Evolutionary conservation across 345 rosid genomes (phyloP), one percentile per base, ranked within the genome.

Genomic region (Corymbia maculata): DNA sequence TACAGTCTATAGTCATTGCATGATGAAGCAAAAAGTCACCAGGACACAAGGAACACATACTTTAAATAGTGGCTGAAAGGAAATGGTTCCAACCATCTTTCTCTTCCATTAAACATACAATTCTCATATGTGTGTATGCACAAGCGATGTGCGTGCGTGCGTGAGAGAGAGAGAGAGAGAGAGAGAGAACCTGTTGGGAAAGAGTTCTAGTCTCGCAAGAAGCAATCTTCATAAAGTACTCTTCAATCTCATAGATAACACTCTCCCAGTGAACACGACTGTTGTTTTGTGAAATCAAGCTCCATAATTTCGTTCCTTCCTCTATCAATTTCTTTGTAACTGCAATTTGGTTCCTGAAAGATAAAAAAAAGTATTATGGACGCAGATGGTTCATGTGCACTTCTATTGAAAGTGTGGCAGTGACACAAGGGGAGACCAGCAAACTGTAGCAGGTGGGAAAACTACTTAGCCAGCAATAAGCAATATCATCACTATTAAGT

Each of bases 301-400:
- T 94, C 99, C 99, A 98, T 9, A 94, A 93, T 90, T 89, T 95
- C 82, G 96, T 95, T 91, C 99, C 99, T 91, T 98, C 99, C 85
- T 92, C 97, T 90, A 98, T 98, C 96, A 98, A 89, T 87, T 92
- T 91, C 92, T 93, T 98, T 86, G 96, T 95, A 89, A 95, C 92
- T 87, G 91, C 92, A 90, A 97, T 94, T 91, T 96, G 99, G 89
- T 88, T 92, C 92, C 99, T 98, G 93, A 87, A 44, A 52, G 42
- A 36, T 36, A 36, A 84, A 51, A 85, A 85, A 44, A 85, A 80
- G 42, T 28, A 49, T 50, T 17, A 88, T 52, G 13, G 86, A 55
- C 4, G 2, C 84, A 42, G 49, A 75, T 42, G 84, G 49, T 75
- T 75, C 84, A 75, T 3, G 1, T 42, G 52, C 45, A 51, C 45